Percentiles rank a stretch among this genome's conserved stretches.
These are phyloP conservation scores for Ciborinia camelliae DNA, from an alignment of 2,329 filamentous ascomycete genomes.

Conservation along the genomic window DNA sequence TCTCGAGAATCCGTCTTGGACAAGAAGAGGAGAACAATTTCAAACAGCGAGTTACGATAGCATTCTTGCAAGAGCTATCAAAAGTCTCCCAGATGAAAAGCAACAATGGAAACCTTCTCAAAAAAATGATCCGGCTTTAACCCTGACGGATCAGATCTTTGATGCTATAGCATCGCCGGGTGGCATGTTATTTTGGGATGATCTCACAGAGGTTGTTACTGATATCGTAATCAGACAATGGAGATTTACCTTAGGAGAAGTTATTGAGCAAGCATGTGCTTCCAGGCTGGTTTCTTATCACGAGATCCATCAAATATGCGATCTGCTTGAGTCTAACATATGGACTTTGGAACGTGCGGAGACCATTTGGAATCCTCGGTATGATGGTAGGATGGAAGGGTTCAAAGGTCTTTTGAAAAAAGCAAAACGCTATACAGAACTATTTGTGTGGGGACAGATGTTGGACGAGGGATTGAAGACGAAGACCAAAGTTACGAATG, in stretches of 20 bases:
- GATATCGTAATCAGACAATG: slow-evolving; percentile 2
- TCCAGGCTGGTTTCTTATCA: not conserved
- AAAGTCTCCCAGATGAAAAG: not conserved
- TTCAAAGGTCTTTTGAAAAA: slow-evolving; percentile 1
- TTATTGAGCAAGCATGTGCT: not conserved
- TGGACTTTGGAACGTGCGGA: not conserved
- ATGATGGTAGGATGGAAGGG: not conserved
- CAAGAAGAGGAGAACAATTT: not conserved
- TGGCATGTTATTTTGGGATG: not conserved
- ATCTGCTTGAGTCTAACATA: slow-evolving; percentile 4
- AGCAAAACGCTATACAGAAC: not conserved
- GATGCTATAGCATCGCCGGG: not conserved
- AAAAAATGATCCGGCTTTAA: not conserved
- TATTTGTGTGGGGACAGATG: not conserved
- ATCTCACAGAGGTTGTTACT: not conserved
- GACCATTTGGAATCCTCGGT: not conserved
- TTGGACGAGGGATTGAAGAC: not conserved
- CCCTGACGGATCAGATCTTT: not conserved
- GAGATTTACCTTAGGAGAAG: not conserved
- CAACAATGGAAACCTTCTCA: not conserved
- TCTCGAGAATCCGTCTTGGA: not conserved
- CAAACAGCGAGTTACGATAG: not conserved
- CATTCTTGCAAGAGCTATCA: not conserved
- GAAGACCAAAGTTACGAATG: not conserved
- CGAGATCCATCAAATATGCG: not conserved